Evolutionary conservation across 768 basidiomycete genomes (phyloP).

Genomic region (Tephrocybe sp.): DNA sequence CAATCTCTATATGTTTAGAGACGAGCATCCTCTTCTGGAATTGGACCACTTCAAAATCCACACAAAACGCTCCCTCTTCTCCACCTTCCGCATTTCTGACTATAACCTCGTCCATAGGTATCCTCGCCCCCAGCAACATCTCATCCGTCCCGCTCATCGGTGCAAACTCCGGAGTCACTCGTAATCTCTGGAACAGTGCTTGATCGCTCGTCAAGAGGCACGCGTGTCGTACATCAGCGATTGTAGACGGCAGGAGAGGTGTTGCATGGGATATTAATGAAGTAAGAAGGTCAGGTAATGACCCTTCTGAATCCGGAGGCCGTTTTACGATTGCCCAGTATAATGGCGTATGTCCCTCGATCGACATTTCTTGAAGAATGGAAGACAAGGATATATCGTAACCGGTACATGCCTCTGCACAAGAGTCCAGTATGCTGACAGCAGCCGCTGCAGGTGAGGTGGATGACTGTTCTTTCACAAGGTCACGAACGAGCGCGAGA

Average conservation of each 20-base stretch:
- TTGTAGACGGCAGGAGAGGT: constrained; percentile 38
- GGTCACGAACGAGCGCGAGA: constrained; percentile 51
- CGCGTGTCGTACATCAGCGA: constrained; percentile 62
- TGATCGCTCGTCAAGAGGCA: constrained; percentile 65
- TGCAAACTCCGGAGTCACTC: constrained; percentile 49
- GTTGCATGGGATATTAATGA: constrained; percentile 51
- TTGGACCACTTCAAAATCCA: constrained; percentile 46
- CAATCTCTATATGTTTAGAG: constrained; percentile 47
- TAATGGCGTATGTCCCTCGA: constrained; percentile 63
- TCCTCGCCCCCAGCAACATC: constrained; percentile 41
- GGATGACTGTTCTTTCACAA: constrained; percentile 40
- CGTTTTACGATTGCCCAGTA: constrained; percentile 75
- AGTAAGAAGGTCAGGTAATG: constrained; percentile 43
- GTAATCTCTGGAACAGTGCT: constrained; percentile 55
- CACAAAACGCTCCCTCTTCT: constrained; percentile 53
- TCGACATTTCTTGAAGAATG: constrained; percentile 58
- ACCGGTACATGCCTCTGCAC: constrained; percentile 55
- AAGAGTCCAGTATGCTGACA: constrained; percentile 50
- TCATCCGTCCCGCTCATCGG: constrained; percentile 53
- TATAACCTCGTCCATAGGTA: constrained; percentile 50
- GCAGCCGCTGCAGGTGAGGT: constrained; percentile 30
- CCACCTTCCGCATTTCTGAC: constrained; percentile 46
- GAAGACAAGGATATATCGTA: constrained; percentile 49
- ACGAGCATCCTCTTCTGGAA: constrained; percentile 76
- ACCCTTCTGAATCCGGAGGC: constrained; percentile 35